These are phyloP conservation scores for Phaeodactylum tricornutum DNA, from an alignment of 108 stramenopile species.

Conservation along the genomic window DNA sequence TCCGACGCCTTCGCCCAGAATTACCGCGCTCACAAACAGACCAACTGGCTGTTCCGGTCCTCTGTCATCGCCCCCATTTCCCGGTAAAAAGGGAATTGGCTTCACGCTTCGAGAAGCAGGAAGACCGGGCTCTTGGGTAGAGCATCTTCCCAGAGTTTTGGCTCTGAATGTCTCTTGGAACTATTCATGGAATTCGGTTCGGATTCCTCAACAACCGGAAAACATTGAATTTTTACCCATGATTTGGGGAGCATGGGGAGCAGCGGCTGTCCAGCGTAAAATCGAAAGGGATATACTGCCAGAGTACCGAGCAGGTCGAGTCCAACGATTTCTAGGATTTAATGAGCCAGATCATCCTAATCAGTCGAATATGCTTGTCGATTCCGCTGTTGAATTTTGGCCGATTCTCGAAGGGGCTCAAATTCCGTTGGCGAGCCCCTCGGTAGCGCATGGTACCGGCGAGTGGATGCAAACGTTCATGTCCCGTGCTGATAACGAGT, in stretches of 20 bases:
- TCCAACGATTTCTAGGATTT: conserved; percentile 9
- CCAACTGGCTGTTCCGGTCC: not conserved
- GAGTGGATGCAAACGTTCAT: conserved; percentile 14
- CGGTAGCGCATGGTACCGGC: conserved; percentile 6
- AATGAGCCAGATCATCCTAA: conserved; percentile 15
- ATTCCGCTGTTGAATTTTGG: conserved; percentile 12
- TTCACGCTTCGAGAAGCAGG: conserved; percentile 11
- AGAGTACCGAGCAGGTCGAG: not conserved
- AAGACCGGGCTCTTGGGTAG: conserved; percentile 7
- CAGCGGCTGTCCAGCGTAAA: not conserved
- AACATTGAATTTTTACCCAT: conserved; percentile 17
- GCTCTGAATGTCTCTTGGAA: conserved; percentile 13
- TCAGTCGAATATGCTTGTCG: conserved; percentile 15
- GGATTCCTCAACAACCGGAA: not conserved
- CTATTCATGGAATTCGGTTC: conserved; percentile 6
- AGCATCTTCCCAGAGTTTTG: conserved; percentile 15
- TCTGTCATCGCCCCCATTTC: not conserved
- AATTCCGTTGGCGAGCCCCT: conserved; percentile 13
- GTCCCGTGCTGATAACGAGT: not conserved
- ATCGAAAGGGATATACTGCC: not conserved
- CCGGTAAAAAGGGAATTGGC: conserved; percentile 15
- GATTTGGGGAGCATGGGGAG: conserved; percentile 14
- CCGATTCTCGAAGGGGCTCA: not conserved
- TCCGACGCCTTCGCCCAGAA: too few species aligned
- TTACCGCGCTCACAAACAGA: too few species aligned